phyloP scores from a whole-genome alignment of 768 basidiomycete genomes.

The Floccularia luteovirens region DNA sequence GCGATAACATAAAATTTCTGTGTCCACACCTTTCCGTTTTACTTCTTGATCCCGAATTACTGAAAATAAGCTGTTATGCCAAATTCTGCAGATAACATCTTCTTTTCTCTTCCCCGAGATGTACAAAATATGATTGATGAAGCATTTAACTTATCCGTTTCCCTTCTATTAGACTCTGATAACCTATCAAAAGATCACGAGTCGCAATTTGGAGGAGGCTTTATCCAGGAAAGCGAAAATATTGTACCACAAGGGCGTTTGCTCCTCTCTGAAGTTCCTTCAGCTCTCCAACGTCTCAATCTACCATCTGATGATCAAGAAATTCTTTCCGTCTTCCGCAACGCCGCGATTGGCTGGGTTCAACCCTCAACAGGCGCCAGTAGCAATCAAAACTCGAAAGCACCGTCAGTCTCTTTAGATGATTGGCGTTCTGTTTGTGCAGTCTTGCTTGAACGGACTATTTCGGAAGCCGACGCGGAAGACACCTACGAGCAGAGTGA shows the following conservation, averaged over 20 bases:
- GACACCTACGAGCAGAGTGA: background rate
- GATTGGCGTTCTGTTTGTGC: conserved; percentile 83
- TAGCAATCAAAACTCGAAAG: conserved; percentile 7
- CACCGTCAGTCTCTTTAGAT: conserved; percentile 38
- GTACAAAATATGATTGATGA: background rate
- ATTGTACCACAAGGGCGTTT: background rate
- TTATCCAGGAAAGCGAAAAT: background rate
- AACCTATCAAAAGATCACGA: background rate
- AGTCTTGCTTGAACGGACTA: conserved; percentile 49
- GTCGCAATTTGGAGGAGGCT: background rate
- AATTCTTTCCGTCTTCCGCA: conserved; percentile 62
- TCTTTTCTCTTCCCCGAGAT: background rate
- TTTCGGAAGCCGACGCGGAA: background rate
- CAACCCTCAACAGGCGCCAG: conserved; percentile 18
- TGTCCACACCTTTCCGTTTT: no score
- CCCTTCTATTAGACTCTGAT: background rate
- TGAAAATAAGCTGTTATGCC: no score
- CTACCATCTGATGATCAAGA: conserved; percentile 70
- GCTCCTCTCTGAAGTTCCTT: conserved; percentile 56
- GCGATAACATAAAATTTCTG: no score
- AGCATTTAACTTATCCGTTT: background rate
- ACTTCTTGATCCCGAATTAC: no score
- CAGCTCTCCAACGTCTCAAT: conserved; percentile 55
- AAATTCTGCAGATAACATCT: no score
- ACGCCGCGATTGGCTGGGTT: conserved; percentile 71